phyloP scores from a whole-genome alignment of 768 basidiomycete genomes.

The Russula vinacea region DNA sequence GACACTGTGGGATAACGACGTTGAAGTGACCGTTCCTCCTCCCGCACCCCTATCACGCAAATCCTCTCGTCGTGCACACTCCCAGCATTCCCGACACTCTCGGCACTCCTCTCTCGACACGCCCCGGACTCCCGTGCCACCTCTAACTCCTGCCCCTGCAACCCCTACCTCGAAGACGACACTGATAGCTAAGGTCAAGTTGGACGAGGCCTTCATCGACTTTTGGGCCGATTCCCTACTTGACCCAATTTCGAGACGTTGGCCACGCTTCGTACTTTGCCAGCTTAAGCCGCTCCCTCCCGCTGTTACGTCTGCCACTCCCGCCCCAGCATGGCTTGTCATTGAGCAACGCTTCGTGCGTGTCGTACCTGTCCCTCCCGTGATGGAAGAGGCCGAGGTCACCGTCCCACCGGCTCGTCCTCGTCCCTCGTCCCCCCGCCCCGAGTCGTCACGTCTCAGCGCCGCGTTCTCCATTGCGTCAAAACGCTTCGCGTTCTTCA shows the following conservation, averaged over 20 bases:
- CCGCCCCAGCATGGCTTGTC: conserved; percentile 60
- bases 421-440: conserved; percentile 36
- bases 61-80: conserved; percentile 34
- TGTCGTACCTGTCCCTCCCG: conserved; percentile 33
- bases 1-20: conserved; percentile 56
- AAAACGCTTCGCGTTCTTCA: conserved; percentile 64
- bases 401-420: conserved; percentile 11
- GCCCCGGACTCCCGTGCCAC: conserved; percentile 11
- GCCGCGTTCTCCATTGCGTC: conserved; percentile 47
- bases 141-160: conserved; percentile 4
- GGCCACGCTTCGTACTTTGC: conserved; percentile 70
- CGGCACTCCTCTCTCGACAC: conserved; percentile 34
- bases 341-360: conserved; percentile 58
- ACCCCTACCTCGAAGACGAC: conserved; percentile 39
- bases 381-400: conserved; percentile 14
- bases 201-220: conserved; percentile 81
- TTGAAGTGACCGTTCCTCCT: conserved; percentile 51
- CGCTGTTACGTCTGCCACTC: conserved; percentile 33
- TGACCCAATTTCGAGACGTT: conserved; percentile 60
- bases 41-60: conserved; percentile 33
- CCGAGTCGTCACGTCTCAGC: conserved; percentile 35
- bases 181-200: conserved; percentile 47
- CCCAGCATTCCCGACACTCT: conserved; percentile 30
- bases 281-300: conserved; percentile 49
- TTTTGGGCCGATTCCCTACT: conserved; percentile 75